Evolutionary conservation across 192 early-diverging fungal species (phyloP).

Genomic region (Linnemannia zychae): DNA sequence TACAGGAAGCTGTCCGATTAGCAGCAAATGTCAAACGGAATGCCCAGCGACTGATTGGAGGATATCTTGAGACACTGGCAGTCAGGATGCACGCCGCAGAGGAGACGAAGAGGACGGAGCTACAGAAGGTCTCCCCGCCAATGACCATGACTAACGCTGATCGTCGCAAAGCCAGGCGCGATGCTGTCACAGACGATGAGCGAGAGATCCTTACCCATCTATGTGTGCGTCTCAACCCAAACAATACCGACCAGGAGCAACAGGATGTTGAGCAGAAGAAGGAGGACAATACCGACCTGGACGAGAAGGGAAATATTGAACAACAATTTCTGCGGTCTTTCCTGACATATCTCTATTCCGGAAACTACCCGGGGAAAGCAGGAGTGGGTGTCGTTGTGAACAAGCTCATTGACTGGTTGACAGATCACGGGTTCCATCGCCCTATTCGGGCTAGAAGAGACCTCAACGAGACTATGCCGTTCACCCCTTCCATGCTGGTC

Average conservation of each 20-base stretch:
- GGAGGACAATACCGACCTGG: not conserved
- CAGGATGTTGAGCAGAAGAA: too few species aligned
- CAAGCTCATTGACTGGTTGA: not conserved
- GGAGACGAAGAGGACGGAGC: not conserved
- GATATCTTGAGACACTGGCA: not conserved
- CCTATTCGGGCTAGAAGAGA: not conserved
- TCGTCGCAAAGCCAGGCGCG: not conserved
- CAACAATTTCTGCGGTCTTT: not conserved
- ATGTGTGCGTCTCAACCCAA: not conserved
- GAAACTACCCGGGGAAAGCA: not conserved
- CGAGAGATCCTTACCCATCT: not conserved
- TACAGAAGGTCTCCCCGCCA: not conserved
- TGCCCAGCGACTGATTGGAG: not conserved
- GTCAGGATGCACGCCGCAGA: not conserved
- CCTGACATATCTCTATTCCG: not conserved
- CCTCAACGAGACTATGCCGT: constrained; percentile 3
- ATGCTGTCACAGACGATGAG: not conserved
- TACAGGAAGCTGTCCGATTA: not conserved
- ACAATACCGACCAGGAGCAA: too few species aligned
- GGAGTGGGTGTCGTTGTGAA: not conserved
- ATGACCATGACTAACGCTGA: not conserved
- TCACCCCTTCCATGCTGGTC: not conserved
- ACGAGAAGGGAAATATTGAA: not conserved
- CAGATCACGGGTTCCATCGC: not conserved
- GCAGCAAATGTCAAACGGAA: not conserved